Evolutionary conservation across 2,329 filamentous ascomycete genomes (phyloP), one percentile per base, ranked within the genome.

Genomic region (Scedosporium aurantiacum): DNA sequence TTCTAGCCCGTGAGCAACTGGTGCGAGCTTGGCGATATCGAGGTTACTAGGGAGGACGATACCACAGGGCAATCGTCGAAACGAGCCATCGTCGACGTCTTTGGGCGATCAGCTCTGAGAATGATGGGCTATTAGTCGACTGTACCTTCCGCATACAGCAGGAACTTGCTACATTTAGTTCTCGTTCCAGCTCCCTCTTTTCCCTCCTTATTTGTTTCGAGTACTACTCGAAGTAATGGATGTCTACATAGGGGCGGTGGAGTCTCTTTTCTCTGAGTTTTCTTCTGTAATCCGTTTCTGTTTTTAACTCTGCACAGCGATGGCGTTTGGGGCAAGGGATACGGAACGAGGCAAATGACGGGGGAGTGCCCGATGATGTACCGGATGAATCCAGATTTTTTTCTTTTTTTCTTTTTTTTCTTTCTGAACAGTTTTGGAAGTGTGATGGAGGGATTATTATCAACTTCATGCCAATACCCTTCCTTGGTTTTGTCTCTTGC

Each of bases 1-100:
- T n/a, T 62, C 45, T 60, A 87, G 83, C 81, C 83, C 63, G 78
- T 89, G 61, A 88, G 81, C 65, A 78, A 84, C 67, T 89, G 86
- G 86, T 89, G 86, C 68, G 81, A 86, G 43, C 75, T 77, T 57
- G 78, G 77, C 63, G 57, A 63, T 65, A 43, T 66, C 63, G n/a
- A 63, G 61, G 40, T 64, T 63, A 14, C 50, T 32, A 45, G 70
- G 23, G 43, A 10, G 21, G 43, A 25, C 57, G 16, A 12, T 7
- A 40, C n/a, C 16, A 27, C 27, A 21, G n/a, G n/a, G n/a, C n/a
- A n/a, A n/a, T 7, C 27, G 6, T 10, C 52, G 55, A 57, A 37
- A 27, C 55, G 55, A 57, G 27, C 55, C 21, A n/a, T 57, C 3
- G 50, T 14, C 23, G 50, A 23, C 18, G 21, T 54, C 12, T 54